A percentile compares a stretch with the other conserved stretches of the same genome.
Evolutionary conservation across 2,329 filamentous ascomycete species (phyloP).

Genomic region (Aspergillus quadricinctus): DNA sequence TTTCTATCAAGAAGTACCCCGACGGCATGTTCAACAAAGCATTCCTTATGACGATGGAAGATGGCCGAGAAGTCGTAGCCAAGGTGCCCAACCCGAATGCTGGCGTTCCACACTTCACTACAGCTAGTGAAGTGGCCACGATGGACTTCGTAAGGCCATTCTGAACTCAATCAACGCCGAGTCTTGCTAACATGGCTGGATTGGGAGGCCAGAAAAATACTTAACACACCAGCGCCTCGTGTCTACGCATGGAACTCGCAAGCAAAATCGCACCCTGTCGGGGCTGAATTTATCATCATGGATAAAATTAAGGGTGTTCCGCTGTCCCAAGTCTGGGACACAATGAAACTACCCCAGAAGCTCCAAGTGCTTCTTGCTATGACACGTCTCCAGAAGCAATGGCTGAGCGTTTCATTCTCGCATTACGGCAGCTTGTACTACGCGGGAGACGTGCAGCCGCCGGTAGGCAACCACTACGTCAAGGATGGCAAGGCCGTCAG

Average conservation of each 20-base stretch:
- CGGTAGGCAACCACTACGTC: constrained; percentile 16
- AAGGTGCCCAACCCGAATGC: constrained; percentile 13
- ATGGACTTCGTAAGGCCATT: constrained; percentile 18
- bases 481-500: constrained; percentile 18
- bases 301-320: constrained; percentile 20
- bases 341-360: constrained; percentile 19
- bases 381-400: constrained; percentile 22
- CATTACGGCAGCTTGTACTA: constrained; percentile 28
- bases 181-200: constrained; percentile 10
- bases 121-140: constrained; percentile 38
- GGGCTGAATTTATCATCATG: constrained; percentile 21
- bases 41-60: no score
- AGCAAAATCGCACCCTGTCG: constrained; percentile 15
- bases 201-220: constrained; percentile 19
- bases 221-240: constrained; percentile 17
- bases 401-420: constrained; percentile 25
- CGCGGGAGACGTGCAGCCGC: constrained; percentile 16
- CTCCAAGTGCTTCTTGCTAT: constrained; percentile 24
- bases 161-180: background rate
- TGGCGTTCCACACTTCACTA: constrained; percentile 23
- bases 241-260: constrained; percentile 20
- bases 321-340: constrained; percentile 22
- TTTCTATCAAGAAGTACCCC: no score
- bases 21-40: no score
- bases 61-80: no score